Evolutionary conservation across 2,329 filamentous ascomycete species (phyloP), one percentile per base, ranked within the genome.

Genomic region (Mycogone perniciosa): DNA sequence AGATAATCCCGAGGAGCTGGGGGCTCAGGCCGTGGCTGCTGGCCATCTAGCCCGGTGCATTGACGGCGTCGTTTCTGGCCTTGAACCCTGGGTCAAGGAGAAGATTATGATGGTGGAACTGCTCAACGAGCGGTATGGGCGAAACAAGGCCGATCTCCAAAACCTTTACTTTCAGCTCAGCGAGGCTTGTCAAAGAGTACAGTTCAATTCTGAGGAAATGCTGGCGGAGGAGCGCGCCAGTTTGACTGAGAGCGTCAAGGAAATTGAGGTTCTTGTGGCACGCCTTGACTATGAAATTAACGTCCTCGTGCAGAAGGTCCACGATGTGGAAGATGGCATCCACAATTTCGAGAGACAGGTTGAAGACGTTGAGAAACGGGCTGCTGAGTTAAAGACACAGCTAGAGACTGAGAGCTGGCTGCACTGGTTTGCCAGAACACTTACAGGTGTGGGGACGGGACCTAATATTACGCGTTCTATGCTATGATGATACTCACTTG

Each of bases 271-370:
- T 26, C 73, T 95, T 37, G 82, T 86, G 3, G 89, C 89, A 20
- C 91, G 91, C 67, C 75, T 97, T 50, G 91, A 97, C 62, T 97
- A 97, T 67, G 92, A 96, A 72, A 85, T 96, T 54, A 81, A 86
- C 53, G 82, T 84, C 11, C 73, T 97, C n/a, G 76, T 83, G 44
- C 82, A 84, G 44, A 89, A 89, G 60, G 85, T 96, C 7, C 79
- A 88, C 60, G 92, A 97, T 62, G 87, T 96, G 7, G 90, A 96
- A 62, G 86, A 89, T 54, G 88, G 87, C 1, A 82, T 95, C 0
- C 72, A 71, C 8, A 86, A 90, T 54, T 95, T 95, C 66, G 88
- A 91, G 67, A 76, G 80, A 44, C 86, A 91, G 65, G 87, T 93
- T 1, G 73, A 79, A 42, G 84, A 88, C 48, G 77, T 89, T 44